Percentiles rank a stretch among this genome's conserved stretches.
Conservation (phyloP, 164 flowering plant genomes). For the Vitis vinifera region ASM3070453v1 NC_081818.1:4060501-4061000, state of each 20-base stretch:
- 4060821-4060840: conserved; percentile 37
- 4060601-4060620: conserved; percentile 37
- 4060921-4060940: too few species aligned
- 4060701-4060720: conserved; percentile 29
- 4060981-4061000: too few species aligned
- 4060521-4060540: not conserved
- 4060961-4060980: too few species aligned
- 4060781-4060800: conserved; percentile 13
- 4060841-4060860: conserved; percentile 16
- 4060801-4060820: conserved; percentile 30
- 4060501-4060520: not conserved
- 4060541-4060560: not conserved
- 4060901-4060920: too few species aligned
- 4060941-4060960: too few species aligned
- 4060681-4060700: conserved; percentile 39
- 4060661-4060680: not conserved
- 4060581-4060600: conserved; percentile 32
- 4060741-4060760: conserved; percentile 11
- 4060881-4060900: too few species aligned
- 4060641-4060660: not conserved
- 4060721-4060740: not conserved
- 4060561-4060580: conserved; percentile 3
- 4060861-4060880: conserved; percentile 8
- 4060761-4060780: conserved; percentile 29
- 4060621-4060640: not conserved